phyloP scores from a whole-genome alignment of 495 filamentous ascomycete species.

The Pseudomonodictys pantanalensis region DNA sequence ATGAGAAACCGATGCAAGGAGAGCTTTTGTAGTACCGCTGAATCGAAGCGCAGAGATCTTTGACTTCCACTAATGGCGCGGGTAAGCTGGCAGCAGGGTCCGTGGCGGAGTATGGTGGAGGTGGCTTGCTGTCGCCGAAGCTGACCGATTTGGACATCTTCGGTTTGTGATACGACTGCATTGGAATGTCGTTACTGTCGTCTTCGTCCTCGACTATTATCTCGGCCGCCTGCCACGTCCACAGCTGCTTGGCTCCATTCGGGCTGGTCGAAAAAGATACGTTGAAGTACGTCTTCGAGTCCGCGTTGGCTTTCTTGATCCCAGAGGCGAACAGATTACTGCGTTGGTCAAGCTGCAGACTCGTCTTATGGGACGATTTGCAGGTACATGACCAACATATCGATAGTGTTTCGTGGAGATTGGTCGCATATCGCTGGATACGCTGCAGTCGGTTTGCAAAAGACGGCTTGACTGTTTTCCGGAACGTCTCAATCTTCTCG shows the following conservation, averaged over 20 bases:
- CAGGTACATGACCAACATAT: conserved; percentile 33
- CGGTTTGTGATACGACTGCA: not conserved
- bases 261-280: conserved; percentile 26
- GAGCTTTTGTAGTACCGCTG: conserved; percentile 21
- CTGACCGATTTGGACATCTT: conserved; percentile 28
- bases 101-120: conserved; percentile 27
- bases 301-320: conserved; percentile 2
- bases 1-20: conserved; percentile 30
- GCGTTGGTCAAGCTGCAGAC: conserved; percentile 30
- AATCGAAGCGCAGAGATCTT: conserved; percentile 31
- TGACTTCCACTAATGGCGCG: conserved; percentile 19
- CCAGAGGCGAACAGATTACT: conserved; percentile 9
- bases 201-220: conserved; percentile 29
- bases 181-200: not conserved
- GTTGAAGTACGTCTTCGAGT: conserved; percentile 17
- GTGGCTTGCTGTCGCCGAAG: conserved; percentile 23
- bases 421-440: conserved; percentile 27
- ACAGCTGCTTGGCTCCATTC: conserved; percentile 10
- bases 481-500: conserved; percentile 29
- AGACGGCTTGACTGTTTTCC: conserved; percentile 27
- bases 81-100: conserved; percentile 2
- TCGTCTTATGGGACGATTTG: conserved; percentile 25
- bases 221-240: conserved; percentile 34
- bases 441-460: conserved; percentile 24
- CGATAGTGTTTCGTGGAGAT: conserved; percentile 20